phyloP scores from a whole-genome alignment of 805 yeast species.

The Candida ascalaphidarum region DNA sequence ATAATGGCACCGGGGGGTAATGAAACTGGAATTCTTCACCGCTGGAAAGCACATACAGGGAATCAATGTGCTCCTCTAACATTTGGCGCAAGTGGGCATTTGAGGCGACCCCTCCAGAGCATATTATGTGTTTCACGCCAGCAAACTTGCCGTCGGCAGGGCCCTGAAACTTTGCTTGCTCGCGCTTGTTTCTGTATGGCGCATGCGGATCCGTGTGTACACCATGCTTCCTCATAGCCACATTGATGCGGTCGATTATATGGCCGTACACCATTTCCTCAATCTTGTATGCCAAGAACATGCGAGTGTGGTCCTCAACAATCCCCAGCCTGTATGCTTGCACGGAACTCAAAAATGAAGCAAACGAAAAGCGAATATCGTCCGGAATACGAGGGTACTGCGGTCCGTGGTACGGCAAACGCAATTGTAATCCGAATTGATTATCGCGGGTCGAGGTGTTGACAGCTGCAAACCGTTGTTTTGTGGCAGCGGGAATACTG shows the following conservation, averaged over 20 bases:
- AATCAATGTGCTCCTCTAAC: conserved; percentile 31
- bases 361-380: conserved; percentile 53
- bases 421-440: conserved; percentile 16
- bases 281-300: conserved; percentile 46
- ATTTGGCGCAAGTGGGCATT: conserved; percentile 48
- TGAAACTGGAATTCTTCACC: conserved; percentile 27
- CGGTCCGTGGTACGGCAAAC: conserved; percentile 24
- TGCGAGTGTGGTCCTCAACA: conserved; percentile 17
- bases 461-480: conserved; percentile 10
- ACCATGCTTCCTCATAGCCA: conserved; percentile 35
- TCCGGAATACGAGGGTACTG: conserved; percentile 20
- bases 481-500: conserved; percentile 20
- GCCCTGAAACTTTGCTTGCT: neutral
- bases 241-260: conserved; percentile 52
- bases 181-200: neutral
- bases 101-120: conserved; percentile 94
- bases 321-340: conserved; percentile 23
- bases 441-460: conserved; percentile 11
- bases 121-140: conserved; percentile 50
- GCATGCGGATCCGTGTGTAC: no score
- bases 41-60: conserved; percentile 4
- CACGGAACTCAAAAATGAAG: conserved; percentile 59
- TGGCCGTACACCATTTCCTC: conserved; percentile 71
- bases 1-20: conserved; percentile 63
- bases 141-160: conserved; percentile 30